These are phyloP conservation scores for Iris macrosiphon DNA, from an alignment of 106 monocot genomes.

Conservation along the genomic window DNA sequence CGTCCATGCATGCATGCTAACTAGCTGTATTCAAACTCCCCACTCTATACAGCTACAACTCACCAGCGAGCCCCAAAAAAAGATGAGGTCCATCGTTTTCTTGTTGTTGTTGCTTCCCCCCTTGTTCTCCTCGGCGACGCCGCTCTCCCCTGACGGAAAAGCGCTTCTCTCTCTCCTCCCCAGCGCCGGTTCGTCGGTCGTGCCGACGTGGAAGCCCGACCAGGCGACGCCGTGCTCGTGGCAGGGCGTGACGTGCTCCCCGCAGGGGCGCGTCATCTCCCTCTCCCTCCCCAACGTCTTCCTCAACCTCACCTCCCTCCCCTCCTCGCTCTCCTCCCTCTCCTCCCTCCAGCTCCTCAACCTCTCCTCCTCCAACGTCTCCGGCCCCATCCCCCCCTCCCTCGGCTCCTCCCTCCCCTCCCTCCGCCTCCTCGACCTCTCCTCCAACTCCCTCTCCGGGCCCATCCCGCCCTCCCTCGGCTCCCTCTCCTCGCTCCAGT, in stretches of 20 bases:
- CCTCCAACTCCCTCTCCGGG: slow-evolving; percentile 57
- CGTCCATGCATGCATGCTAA: no score
- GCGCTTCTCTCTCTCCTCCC: slow-evolving; percentile 53
- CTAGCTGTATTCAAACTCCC: neutral
- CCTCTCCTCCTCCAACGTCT: slow-evolving; percentile 72
- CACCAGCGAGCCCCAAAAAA: neutral
- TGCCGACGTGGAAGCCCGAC: slow-evolving; percentile 69
- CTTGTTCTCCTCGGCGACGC: neutral
- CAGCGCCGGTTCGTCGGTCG: slow-evolving; percentile 1
- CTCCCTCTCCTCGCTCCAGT: slow-evolving; percentile 34
- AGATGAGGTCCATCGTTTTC: no score
- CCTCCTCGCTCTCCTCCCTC: slow-evolving; percentile 59
- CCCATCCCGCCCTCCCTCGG: slow-evolving; percentile 37
- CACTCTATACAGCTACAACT: neutral
- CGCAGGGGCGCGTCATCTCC: slow-evolving; percentile 61
- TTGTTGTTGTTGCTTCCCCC: neutral
- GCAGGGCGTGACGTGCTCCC: slow-evolving; percentile 88
- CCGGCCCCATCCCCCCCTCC: slow-evolving; percentile 39
- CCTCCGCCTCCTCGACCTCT: slow-evolving; percentile 63
- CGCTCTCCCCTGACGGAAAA: slow-evolving; percentile 55
- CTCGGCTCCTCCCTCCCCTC: slow-evolving; percentile 28
- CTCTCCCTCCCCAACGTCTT: slow-evolving; percentile 83
- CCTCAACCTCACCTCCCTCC: slow-evolving; percentile 80
- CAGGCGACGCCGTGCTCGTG: slow-evolving; percentile 66
- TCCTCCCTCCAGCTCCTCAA: slow-evolving; percentile 79